Conservation (phyloP, 768 basidiomycete genomes). For the Hirschioporus abietinus region DNA sequence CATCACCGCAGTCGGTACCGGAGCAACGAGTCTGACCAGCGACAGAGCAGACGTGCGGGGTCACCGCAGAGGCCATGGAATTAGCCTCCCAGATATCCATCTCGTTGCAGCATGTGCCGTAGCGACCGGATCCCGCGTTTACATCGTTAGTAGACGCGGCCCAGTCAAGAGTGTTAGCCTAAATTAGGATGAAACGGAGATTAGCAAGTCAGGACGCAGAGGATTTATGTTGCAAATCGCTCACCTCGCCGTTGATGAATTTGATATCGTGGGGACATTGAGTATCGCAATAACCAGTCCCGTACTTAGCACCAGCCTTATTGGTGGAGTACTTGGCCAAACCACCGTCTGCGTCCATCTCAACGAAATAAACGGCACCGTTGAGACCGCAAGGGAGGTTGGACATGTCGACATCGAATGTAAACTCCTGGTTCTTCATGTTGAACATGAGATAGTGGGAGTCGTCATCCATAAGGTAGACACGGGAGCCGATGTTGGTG, state of each 20-base stretch:
- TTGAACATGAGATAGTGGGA: slow-evolving; percentile 44
- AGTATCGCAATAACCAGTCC: slow-evolving; percentile 61
- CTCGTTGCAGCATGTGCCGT: slow-evolving; percentile 50
- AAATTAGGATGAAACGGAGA: background rate
- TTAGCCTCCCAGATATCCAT: slow-evolving; percentile 63
- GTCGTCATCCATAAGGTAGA: slow-evolving; percentile 46
- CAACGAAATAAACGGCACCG: slow-evolving; percentile 54
- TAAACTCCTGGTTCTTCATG: slow-evolving; percentile 50
- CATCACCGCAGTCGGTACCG: slow-evolving; percentile 34
- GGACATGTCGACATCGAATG: slow-evolving; percentile 56
- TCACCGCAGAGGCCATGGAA: slow-evolving; percentile 43
- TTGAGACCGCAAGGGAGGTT: slow-evolving; percentile 56
- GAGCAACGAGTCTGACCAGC: slow-evolving; percentile 37
- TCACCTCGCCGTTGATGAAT: slow-evolving; percentile 51
- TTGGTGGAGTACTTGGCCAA: slow-evolving; percentile 41
- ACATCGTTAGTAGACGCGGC: slow-evolving; percentile 27
- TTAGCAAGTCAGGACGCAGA: background rate
- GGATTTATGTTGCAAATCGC: slow-evolving; percentile 16
- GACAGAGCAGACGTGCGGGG: slow-evolving; percentile 45
- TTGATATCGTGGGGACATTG: slow-evolving; percentile 57
- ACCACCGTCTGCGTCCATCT: slow-evolving; percentile 58
- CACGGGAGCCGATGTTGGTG: slow-evolving; percentile 30
- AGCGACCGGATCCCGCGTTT: slow-evolving; percentile 42
- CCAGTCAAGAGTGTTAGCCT: slow-evolving; percentile 48
- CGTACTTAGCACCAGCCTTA: slow-evolving; percentile 56